phyloP scores from a whole-genome alignment of 2,329 filamentous ascomycete genomes.

The Dothidotthia symphoricarpi region DNA sequence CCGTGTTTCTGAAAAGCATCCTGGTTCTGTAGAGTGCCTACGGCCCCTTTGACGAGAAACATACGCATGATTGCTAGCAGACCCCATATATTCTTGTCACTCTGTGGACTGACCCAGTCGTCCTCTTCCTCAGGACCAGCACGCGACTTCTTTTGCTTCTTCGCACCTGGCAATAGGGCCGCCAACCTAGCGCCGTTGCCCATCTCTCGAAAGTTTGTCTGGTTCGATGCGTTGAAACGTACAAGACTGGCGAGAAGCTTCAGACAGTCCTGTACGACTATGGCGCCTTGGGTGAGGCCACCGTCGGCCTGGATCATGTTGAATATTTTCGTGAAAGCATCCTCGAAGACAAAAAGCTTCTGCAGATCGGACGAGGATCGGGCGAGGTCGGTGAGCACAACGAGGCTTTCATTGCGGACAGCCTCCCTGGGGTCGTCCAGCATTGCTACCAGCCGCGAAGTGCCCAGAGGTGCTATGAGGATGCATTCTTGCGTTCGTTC shows the following conservation, averaged over 20 bases:
- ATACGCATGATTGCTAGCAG: slow-evolving; percentile 81
- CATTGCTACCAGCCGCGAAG: slow-evolving; percentile 77
- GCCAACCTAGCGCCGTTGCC: slow-evolving; percentile 74
- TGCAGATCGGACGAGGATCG: slow-evolving; percentile 84
- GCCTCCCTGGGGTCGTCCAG: slow-evolving; percentile 85
- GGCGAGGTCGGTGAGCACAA: slow-evolving; percentile 85
- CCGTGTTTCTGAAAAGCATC: slow-evolving; percentile 80
- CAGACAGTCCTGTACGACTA: slow-evolving; percentile 88
- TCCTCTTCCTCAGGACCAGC: slow-evolving; percentile 60
- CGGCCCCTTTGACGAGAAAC: slow-evolving; percentile 78
- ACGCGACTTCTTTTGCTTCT: slow-evolving; percentile 55
- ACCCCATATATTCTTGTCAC: slow-evolving; percentile 89
- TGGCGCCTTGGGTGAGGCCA: slow-evolving; percentile 75
- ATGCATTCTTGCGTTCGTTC: slow-evolving; percentile 95
- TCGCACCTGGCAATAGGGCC: slow-evolving; percentile 63
- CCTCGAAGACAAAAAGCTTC: slow-evolving; percentile 93
- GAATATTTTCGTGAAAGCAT: slow-evolving; percentile 86
- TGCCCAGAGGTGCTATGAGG: slow-evolving; percentile 81
- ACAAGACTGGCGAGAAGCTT: slow-evolving; percentile 88
- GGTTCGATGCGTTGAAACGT: slow-evolving; percentile 83
- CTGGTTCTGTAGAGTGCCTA: slow-evolving; percentile 80
- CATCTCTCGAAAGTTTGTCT: slow-evolving; percentile 89
- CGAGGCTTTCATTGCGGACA: slow-evolving; percentile 77
- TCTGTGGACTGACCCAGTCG: slow-evolving; percentile 72
- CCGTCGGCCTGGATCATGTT: slow-evolving; percentile 79